Conservation (phyloP, 2,329 filamentous ascomycete species). For the Onygenales sp. region DNA sequence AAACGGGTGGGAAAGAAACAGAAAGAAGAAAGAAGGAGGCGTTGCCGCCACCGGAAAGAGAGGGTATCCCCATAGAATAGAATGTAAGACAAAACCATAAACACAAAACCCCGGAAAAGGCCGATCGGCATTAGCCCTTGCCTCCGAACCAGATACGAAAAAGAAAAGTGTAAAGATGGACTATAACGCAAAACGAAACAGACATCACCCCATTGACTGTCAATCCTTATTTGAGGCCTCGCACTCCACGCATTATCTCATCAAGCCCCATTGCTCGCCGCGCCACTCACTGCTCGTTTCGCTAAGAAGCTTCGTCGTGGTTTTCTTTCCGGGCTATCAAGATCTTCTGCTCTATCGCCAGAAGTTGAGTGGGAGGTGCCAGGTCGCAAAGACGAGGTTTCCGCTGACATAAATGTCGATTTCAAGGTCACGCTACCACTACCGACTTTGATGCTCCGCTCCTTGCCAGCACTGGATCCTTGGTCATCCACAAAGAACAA, state of each 20-base stretch:
- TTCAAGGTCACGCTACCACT: conserved; percentile 61
- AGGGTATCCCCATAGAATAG: neutral
- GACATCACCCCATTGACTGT: no score
- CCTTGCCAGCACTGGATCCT: conserved; percentile 50
- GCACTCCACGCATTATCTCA: conserved; percentile 1
- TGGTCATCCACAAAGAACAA: conserved; percentile 88
- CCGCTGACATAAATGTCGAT: conserved; percentile 57
- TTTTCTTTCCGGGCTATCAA: conserved; percentile 33
- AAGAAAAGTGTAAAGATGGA: conserved; percentile 12
- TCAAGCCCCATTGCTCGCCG: conserved; percentile 19
- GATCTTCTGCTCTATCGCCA: conserved; percentile 15
- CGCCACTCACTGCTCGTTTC: conserved; percentile 27
- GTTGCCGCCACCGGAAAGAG: neutral
- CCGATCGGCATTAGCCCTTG: neutral
- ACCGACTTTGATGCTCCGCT: conserved; percentile 68
- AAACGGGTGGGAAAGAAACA: neutral
- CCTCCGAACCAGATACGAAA: neutral
- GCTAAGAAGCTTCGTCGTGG: conserved; percentile 38
- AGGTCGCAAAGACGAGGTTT: conserved; percentile 27
- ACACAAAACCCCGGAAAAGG: neutral
- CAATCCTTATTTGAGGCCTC: neutral
- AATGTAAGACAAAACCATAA: neutral
- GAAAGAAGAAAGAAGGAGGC: neutral
- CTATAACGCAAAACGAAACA: conserved; percentile 4
- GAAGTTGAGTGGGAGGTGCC: conserved; percentile 26